These are phyloP conservation scores for Fusarium irregulare DNA, from an alignment of 2,329 filamentous ascomycete genomes.

Conservation along the genomic window DNA sequence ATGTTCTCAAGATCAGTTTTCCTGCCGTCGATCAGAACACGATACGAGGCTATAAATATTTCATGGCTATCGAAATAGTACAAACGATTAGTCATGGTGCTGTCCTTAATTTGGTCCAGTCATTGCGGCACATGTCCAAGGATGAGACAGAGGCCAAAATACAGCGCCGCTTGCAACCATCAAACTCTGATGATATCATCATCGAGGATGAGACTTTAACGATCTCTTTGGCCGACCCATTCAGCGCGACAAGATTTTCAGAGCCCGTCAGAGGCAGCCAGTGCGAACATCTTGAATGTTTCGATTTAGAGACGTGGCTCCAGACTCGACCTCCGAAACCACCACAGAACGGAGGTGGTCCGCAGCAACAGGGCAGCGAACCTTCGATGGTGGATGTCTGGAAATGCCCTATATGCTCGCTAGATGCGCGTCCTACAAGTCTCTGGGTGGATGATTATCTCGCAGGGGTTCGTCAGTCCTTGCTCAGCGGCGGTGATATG, in stretches of 20 bases:
- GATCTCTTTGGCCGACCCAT: constrained; percentile 74
- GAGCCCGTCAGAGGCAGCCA: constrained; percentile 75
- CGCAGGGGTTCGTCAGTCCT: constrained; percentile 65
- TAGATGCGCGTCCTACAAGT: constrained; percentile 78
- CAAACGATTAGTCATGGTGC: constrained; percentile 62
- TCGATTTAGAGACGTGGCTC: constrained; percentile 88
- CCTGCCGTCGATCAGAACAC: constrained; percentile 45
- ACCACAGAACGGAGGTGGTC: constrained; percentile 23
- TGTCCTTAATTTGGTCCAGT: constrained; percentile 55
- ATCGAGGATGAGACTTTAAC: constrained; percentile 66
- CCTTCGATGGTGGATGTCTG: constrained; percentile 75
- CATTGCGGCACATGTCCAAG: constrained; percentile 54
- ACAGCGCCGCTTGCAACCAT: constrained; percentile 56
- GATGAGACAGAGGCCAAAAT: constrained; percentile 68
- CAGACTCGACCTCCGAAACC: constrained; percentile 67
- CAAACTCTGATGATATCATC: constrained; percentile 67
- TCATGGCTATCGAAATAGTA: constrained; percentile 77
- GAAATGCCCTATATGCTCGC: constrained; percentile 86
- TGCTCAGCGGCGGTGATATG: constrained; percentile 51
- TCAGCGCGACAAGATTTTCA: constrained; percentile 72
- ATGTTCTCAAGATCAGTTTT: constrained; percentile 68
- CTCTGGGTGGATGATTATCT: constrained; percentile 83
- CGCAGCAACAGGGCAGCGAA: constrained; percentile 49
- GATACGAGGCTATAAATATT: constrained; percentile 54
- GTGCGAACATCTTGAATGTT: constrained; percentile 87